Conservation (phyloP, 768 basidiomycete species). For the Amanita inopinata region DNA sequence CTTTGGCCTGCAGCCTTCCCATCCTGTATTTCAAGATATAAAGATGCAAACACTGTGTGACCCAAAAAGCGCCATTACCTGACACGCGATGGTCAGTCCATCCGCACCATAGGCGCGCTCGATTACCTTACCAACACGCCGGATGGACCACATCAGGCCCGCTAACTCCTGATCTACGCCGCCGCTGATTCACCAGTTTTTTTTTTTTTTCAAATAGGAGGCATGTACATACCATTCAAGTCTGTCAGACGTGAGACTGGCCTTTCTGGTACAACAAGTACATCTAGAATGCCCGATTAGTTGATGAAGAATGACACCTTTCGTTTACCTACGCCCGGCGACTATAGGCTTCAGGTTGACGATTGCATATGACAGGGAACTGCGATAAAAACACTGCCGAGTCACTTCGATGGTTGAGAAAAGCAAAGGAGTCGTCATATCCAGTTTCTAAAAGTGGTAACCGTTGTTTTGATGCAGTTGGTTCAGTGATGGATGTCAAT, state of each 20-base stretch:
- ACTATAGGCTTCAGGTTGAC: conserved; percentile 94
- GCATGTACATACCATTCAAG: conserved; percentile 30
- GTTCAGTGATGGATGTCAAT: too few species aligned
- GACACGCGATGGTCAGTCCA: conserved; percentile 80
- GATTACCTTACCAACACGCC: conserved; percentile 68
- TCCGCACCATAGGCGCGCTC: conserved; percentile 79
- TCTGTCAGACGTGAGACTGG: conserved; percentile 48
- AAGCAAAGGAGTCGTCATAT: conserved; percentile 33
- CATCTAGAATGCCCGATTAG: conserved; percentile 34
- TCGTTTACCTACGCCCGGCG: conserved; percentile 70
- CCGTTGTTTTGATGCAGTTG: too few species aligned
- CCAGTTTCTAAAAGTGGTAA: not conserved
- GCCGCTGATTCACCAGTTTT: not conserved
- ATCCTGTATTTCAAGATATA: conserved; percentile 41
- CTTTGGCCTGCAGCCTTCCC: conserved; percentile 72
- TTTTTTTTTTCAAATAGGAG: not conserved
- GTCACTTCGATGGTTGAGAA: conserved; percentile 80
- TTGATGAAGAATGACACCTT: not conserved
- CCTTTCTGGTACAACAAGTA: conserved; percentile 50
- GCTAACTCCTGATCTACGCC: conserved; percentile 52
- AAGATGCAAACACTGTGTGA: not conserved
- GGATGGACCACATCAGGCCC: conserved; percentile 74
- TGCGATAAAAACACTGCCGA: conserved; percentile 64
- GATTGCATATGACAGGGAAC: conserved; percentile 66
- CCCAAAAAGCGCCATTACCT: conserved; percentile 40